Evolutionary conservation across 2,329 filamentous ascomycete species (phyloP), one percentile per base, ranked within the genome.

Genomic region (Alternaria arborescens): DNA sequence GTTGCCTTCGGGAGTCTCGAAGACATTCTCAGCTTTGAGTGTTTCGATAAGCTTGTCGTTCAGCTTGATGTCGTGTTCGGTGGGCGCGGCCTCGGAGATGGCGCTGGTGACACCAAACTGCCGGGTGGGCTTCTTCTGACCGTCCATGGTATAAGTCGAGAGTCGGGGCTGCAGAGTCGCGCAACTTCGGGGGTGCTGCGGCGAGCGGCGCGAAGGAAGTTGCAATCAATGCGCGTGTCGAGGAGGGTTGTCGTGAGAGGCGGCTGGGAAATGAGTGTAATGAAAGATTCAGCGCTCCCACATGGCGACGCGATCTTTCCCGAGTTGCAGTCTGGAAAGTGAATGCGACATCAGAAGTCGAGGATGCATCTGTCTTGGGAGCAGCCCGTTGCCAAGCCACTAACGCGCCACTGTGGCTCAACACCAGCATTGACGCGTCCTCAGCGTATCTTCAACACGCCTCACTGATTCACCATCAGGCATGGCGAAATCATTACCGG

Each of bases 11-110:
- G 88, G 86, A 53, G 87, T 88, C 80, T 98, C 95, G 72, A 97
- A 99, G 53, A 95, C 97, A 80, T 96, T 94, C 80, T 97, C 92
- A 41, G 85, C 85, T 77, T 93, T 93, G 62, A 99, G 82, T 80
- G 97, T 94, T 57, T 91, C 88, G 58, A 97, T 86, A 44, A 99
- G 86, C 57, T 89, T 85, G 68, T 93, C 89, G 71, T 92, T 96
- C 52, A 91, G 87, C 66, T 89, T 85, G 58, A 90, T 87, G 78
- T 99, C 94, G 38, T 86, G 82, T 56, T 90, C 86, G 1, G 91
- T 95, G 5, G 95, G 95, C 24, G 93, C 84, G 22, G 85, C 83
- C 12, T 85, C 86, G 20, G 93, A 97, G 38, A 99, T 92, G 47
- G 95, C 91, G 70, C 90, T 89, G 60, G 93, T 97, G 47, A 96